Percentiles rank a stretch among this genome's conserved stretches.
Evolutionary conservation across 2,329 filamentous ascomycete species (phyloP).

Genomic region (Hypoxylon sp.): DNA sequence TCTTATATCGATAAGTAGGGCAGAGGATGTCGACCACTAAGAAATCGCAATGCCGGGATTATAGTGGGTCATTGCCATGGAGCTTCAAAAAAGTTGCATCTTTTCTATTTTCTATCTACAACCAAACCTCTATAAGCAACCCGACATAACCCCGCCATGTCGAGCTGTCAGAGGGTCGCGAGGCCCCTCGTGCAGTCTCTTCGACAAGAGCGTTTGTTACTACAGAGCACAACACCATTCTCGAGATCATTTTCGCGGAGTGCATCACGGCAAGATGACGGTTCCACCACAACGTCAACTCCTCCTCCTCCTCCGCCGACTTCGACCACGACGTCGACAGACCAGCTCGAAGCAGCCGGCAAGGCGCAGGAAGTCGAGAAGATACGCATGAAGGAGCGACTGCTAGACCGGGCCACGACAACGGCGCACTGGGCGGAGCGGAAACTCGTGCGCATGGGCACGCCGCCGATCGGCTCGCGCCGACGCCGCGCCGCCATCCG

Average conservation of each 20-base stretch:
- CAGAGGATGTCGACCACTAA: slow-evolving; percentile 18
- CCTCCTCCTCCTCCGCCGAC: slow-evolving; percentile 41
- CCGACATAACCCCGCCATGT: slow-evolving; percentile 55
- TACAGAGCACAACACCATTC: slow-evolving; percentile 45
- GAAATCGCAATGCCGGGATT: slow-evolving; percentile 2
- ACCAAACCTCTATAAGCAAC: slow-evolving; percentile 6
- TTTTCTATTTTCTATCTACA: slow-evolving; percentile 19
- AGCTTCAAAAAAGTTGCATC: slow-evolving; percentile 33
- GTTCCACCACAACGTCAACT: slow-evolving; percentile 27
- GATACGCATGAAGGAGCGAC: slow-evolving; percentile 49
- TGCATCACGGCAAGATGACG: slow-evolving; percentile 49
- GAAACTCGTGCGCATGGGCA: slow-evolving; percentile 72
- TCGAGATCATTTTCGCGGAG: slow-evolving; percentile 49
- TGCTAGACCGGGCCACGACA: slow-evolving; percentile 74
- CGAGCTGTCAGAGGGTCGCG: slow-evolving; percentile 66
- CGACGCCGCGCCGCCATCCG: slow-evolving; percentile 79
- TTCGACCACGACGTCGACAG: slow-evolving; percentile 28
- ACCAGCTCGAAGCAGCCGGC: slow-evolving; percentile 30
- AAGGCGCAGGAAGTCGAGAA: slow-evolving; percentile 20
- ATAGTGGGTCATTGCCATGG: slow-evolving; percentile 14
- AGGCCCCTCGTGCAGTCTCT: slow-evolving; percentile 65
- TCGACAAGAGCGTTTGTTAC: slow-evolving; percentile 49
- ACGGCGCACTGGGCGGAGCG: slow-evolving; percentile 70
- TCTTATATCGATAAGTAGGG: slow-evolving; percentile 24
- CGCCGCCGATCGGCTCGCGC: slow-evolving; percentile 81